A percentile compares a stretch with the other conserved stretches of the same genome.
phyloP scores from a whole-genome alignment of 768 basidiomycete genomes.

The Suillus subalutaceus region DNA sequence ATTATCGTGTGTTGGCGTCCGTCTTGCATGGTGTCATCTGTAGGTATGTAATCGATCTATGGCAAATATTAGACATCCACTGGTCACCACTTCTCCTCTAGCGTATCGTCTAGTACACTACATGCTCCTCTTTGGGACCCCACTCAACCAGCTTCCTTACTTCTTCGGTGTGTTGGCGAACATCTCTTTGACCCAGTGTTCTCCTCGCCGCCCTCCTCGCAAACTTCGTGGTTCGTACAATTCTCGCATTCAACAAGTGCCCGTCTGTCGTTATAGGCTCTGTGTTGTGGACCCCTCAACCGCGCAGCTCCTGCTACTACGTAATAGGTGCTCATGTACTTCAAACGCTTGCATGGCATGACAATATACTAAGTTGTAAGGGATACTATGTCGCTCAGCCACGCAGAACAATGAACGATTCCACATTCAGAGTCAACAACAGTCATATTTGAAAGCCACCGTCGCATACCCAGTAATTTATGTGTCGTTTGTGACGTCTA shows the following conservation, averaged over 20 bases:
- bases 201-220: background rate
- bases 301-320: background rate
- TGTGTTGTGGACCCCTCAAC: background rate
- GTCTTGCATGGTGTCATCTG: background rate
- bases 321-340: background rate
- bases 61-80: too few species aligned
- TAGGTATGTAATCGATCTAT: background rate
- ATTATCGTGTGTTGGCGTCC: background rate
- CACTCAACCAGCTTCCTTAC: background rate
- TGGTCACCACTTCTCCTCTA: background rate
- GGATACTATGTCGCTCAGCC: background rate
- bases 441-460: background rate
- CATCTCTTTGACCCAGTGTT: background rate
- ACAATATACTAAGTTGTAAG: background rate
- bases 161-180: background rate
- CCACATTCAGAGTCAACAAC: background rate
- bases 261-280: background rate
- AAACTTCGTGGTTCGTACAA: background rate
- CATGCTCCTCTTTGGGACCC: background rate
- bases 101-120: background rate
- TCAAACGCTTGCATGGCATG: background rate
- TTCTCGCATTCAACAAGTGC: background rate
- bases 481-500: background rate
- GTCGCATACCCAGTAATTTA: background rate
- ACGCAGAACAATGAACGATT: background rate